A percentile compares a stretch with the other conserved stretches of the same genome.
Conservation (phyloP, 192 early-diverging fungal genomes). For the Piromyces finnis region DNA sequence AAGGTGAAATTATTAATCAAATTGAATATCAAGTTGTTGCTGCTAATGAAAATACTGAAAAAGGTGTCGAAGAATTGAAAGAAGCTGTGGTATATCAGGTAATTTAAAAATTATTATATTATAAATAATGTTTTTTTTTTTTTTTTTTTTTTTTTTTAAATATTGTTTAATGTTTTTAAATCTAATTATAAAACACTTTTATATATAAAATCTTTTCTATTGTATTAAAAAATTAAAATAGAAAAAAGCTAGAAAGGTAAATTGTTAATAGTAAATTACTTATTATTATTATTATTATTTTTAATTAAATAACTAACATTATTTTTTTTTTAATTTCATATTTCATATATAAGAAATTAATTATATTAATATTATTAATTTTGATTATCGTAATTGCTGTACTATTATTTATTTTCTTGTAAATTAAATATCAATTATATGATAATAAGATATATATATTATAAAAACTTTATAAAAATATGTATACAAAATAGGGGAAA, state of each 20-base stretch:
- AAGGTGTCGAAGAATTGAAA: constrained; percentile 33
- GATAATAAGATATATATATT: no score
- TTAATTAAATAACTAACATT: neutral
- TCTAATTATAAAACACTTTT: no score
- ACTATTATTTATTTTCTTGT: no score
- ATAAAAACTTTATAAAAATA: no score
- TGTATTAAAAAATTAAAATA: no score
- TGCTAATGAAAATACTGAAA: constrained; percentile 36
- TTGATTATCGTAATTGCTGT: neutral
- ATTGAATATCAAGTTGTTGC: constrained; percentile 49
- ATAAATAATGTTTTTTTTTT: no score
- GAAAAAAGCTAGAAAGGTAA: neutral
- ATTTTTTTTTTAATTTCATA: neutral
- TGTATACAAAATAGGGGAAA: no score
- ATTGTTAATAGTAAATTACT: neutral
- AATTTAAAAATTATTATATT: no score
- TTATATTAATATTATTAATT: neutral
- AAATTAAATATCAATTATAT: no score
- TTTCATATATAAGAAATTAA: neutral
- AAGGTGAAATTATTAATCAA: constrained; percentile 50
- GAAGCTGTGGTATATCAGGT: constrained; percentile 15
- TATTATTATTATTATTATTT: neutral
- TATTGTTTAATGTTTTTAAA: no score
- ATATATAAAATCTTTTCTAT: no score
- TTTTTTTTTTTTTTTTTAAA: no score